Percentiles rank a stretch among this genome's conserved stretches.
Conservation (phyloP, 176 grass and related monocot species). For the Avena atlantica region DNA sequence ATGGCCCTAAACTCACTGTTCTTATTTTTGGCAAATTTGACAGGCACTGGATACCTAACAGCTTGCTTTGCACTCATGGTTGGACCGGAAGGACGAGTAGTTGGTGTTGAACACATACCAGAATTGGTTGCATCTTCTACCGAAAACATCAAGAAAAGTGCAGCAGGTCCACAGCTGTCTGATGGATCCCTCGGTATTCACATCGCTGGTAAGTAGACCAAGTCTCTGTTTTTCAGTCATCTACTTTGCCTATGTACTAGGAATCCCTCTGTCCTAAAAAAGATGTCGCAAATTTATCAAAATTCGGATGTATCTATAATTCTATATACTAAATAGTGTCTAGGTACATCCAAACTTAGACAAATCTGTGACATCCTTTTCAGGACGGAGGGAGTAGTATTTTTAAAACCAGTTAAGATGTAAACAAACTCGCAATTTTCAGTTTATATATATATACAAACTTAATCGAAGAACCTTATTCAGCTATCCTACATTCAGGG, state of each 20-base stretch:
- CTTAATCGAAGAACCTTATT: background rate
- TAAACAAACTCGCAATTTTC: background rate
- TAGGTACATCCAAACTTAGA: no score
- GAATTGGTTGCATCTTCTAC: slow-evolving; percentile 73
- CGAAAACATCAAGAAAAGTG: slow-evolving; percentile 78
- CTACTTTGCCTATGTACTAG: slow-evolving; percentile 7
- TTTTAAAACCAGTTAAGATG: background rate
- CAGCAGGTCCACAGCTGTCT: slow-evolving; percentile 53
- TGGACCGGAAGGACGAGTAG: slow-evolving; percentile 60
- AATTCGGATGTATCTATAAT: no score
- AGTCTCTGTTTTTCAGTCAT: background rate
- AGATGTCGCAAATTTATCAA: no score
- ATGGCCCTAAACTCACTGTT: background rate
- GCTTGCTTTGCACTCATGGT: slow-evolving; percentile 82
- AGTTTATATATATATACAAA: background rate
- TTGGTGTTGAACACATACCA: slow-evolving; percentile 85
- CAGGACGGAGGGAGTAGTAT: background rate
- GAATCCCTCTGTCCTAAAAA: no score
- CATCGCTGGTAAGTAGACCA: slow-evolving; percentile 51
- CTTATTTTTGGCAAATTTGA: slow-evolving; percentile 9
- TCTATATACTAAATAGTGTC: no score
- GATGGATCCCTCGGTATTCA: slow-evolving; percentile 70
- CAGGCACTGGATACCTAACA: slow-evolving; percentile 80
- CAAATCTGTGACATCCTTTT: no score
- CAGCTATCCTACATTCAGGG: slow-evolving; percentile 4